Evolutionary conservation across 768 basidiomycete species (phyloP).

Genomic region (Boletus bicolor): DNA sequence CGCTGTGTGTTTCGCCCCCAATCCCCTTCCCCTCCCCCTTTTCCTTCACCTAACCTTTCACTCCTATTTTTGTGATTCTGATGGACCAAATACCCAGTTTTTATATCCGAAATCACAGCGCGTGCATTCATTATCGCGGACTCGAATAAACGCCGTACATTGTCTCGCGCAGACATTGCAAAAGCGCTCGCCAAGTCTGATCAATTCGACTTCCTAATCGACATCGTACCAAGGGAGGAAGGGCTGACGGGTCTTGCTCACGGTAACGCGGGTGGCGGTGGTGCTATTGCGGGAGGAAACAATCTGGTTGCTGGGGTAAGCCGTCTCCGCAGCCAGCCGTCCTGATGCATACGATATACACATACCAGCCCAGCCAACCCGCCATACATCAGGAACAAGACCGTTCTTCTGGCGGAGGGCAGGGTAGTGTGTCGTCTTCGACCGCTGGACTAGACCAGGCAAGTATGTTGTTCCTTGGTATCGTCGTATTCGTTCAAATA

Average conservation of each 20-base stretch:
- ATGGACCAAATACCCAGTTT: constrained; percentile 51
- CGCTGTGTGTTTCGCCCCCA: not conserved
- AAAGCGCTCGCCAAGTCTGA: constrained; percentile 90
- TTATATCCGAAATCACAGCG: constrained; percentile 95
- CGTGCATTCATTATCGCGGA: constrained; percentile 95
- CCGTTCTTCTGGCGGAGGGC: constrained; percentile 18
- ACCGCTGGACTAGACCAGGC: constrained; percentile 26
- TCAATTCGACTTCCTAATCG: constrained; percentile 97
- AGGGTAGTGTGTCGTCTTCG: constrained; percentile 18
- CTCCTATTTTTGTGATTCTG: not conserved
- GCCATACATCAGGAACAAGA: constrained; percentile 26
- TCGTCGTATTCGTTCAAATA: not conserved
- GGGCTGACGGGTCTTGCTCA: constrained; percentile 26
- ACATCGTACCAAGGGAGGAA: constrained; percentile 90
- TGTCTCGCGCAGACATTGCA: constrained; percentile 90
- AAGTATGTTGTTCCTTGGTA: not conserved
- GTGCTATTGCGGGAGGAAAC: constrained; percentile 7
- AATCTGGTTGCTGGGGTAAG: constrained; percentile 27
- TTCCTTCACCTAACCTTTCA: too few species aligned
- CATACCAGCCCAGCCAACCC: constrained; percentile 23
- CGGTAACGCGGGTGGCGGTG: not conserved
- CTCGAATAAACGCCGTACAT: constrained; percentile 92
- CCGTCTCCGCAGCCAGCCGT: not conserved
- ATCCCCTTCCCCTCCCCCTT: too few species aligned
- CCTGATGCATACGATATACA: not conserved